Conservation (phyloP, 352 stramenopile species). For the Globisporangium irregulare region DNA sequence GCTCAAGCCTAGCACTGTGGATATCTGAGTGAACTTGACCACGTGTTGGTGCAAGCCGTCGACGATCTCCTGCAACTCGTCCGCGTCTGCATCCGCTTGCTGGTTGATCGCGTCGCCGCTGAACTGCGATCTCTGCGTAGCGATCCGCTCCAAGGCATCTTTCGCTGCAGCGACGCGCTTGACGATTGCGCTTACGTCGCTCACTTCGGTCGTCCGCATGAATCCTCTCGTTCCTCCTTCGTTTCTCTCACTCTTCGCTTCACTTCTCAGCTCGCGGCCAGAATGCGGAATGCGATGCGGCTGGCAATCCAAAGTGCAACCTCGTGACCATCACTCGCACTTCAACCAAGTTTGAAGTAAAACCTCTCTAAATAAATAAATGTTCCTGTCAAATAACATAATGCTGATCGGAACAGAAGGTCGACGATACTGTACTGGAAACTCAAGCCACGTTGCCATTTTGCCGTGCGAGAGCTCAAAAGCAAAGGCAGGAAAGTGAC, state of each 20-base stretch:
- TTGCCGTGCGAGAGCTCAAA: background rate
- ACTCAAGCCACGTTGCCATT: background rate
- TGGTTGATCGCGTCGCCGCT: background rate
- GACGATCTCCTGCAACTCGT: slow-evolving; percentile 10
- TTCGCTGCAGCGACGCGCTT: slow-evolving; percentile 21
- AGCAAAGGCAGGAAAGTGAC: background rate
- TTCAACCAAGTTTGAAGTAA: slow-evolving; percentile 11
- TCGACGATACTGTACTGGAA: background rate
- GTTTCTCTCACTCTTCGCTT: background rate
- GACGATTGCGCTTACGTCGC: slow-evolving; percentile 13
- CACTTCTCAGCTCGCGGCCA: background rate
- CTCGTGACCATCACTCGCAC: slow-evolving; percentile 22
- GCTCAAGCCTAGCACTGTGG: slow-evolving; percentile 28
- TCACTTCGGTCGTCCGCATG: background rate
- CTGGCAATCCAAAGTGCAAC: slow-evolving; percentile 1
- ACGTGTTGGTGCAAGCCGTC: slow-evolving; percentile 32
- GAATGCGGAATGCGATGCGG: slow-evolving; percentile 11
- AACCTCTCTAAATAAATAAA: background rate
- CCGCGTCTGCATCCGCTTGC: slow-evolving; percentile 5
- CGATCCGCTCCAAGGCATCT: slow-evolving; percentile 17
- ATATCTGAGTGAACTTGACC: slow-evolving; percentile 18
- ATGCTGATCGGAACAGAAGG: background rate
- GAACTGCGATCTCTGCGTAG: background rate
- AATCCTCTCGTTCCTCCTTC: slow-evolving; percentile 10
- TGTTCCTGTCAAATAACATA: background rate